These are phyloP conservation scores for Prunus armeniaca DNA, from an alignment of 306 rosid species.

Conservation along the genomic window DNA sequence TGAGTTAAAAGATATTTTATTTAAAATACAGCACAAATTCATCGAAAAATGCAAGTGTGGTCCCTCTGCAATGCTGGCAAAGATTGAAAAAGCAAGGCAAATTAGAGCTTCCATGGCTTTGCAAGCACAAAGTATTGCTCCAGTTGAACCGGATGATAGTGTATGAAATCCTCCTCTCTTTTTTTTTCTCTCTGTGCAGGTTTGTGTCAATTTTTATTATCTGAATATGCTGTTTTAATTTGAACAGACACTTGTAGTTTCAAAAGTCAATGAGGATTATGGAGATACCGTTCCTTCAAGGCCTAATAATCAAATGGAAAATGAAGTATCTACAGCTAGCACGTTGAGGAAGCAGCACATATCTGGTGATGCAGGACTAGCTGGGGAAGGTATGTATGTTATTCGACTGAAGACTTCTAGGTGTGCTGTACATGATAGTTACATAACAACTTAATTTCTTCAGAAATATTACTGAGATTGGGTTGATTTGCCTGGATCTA, in stretches of 20 bases:
- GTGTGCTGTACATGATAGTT: neutral
- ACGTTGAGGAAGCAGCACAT: slow-evolving; percentile 44
- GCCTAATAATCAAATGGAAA: slow-evolving; percentile 49
- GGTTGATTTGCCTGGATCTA: neutral
- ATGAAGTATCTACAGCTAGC: slow-evolving; percentile 42
- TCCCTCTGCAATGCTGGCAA: slow-evolving; percentile 72
- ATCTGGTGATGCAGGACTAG: slow-evolving; percentile 37
- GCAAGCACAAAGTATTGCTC: slow-evolving; percentile 60
- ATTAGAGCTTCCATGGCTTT: slow-evolving; percentile 75
- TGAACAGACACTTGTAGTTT: slow-evolving; percentile 48
- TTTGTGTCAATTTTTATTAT: neutral
- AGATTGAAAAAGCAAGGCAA: slow-evolving; percentile 85
- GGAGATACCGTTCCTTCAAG: slow-evolving; percentile 86
- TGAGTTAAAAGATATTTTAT: slow-evolving; percentile 22
- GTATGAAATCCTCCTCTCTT: slow-evolving; percentile 35
- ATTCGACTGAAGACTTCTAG: slow-evolving; percentile 7
- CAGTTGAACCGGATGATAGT: slow-evolving; percentile 48
- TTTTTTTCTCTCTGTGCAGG: neutral
- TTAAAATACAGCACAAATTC: slow-evolving; percentile 72
- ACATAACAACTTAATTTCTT: slow-evolving; percentile 3
- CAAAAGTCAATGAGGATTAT: slow-evolving; percentile 62
- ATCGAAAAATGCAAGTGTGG: slow-evolving; percentile 87
- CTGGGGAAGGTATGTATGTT: slow-evolving; percentile 63
- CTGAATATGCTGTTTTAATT: slow-evolving; percentile 16
- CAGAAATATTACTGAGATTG: neutral